Base-by-base conservation (phyloP, 73 alveolate genomes). In the Symbiodinium natans region DNA sequence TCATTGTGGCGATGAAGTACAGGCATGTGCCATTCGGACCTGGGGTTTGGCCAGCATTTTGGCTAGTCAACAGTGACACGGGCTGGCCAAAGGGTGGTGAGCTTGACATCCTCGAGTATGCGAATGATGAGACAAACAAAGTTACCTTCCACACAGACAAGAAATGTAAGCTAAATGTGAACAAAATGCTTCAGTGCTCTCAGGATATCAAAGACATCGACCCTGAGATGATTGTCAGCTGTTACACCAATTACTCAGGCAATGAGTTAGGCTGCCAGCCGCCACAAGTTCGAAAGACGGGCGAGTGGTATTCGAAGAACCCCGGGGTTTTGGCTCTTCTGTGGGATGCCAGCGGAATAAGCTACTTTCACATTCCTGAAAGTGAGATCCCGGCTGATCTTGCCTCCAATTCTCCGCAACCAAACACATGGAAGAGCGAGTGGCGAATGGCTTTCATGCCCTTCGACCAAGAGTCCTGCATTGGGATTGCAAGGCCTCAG, bases 391-490 rank as follows among this genome's bases (percentile, higher is more conserved):
- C 97, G 9, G 77, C 87, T 21, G 97, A 90, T 38, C 80, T 90
- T 43, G 38, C 36, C 15, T 11, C 87, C 39, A 71, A 90, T 34
- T 77, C 25, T 1, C 97, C 97, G 1, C 39, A 42, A 39, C 97
- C 97, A 2, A 90, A 90, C 40, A 90, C 97, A 19, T 90, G 97
- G 97, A 90, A 90, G 38, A 85, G 80, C 29, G 56, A 82, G 15
- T 90, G 97, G 97, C 87, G 97, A 41, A 90, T 90, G 97, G 97
- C 97, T 13, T 90, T 90, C 80, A 90, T 90, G 97, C 97, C 97
- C 38, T 90, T 90, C 41, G 89, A 90, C 3, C 89, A 48, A 1
- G 97, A 71, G 77, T 68, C 97, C 38, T 90, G 97, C 80, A 19
- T 42, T 84, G 88, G 80, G 89, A 90, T 90, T 33, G 97, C 97